Conservation (phyloP, 306 rosid species). For the Purshia tridentata region DNA sequence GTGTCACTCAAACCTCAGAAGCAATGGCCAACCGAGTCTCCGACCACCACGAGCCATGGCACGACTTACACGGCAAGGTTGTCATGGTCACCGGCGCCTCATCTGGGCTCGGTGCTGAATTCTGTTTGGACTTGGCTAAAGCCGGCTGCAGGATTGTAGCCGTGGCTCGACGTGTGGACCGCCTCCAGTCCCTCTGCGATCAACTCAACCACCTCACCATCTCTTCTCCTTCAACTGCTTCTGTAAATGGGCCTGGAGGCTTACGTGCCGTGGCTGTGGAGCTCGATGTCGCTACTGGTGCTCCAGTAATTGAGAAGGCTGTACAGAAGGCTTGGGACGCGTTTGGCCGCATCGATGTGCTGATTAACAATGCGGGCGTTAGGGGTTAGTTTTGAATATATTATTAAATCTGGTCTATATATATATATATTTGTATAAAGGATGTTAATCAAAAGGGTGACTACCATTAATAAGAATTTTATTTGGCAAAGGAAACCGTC, state of each 20-base stretch:
- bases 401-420: no score
- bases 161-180: slow-evolving; percentile 70
- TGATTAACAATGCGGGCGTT: slow-evolving; percentile 71
- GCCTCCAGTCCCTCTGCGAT: slow-evolving; percentile 55
- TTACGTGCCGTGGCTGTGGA: slow-evolving; percentile 55
- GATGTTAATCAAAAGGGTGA: no score
- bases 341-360: slow-evolving; percentile 66
- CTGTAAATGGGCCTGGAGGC: background rate
- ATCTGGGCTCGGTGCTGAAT: slow-evolving; percentile 68
- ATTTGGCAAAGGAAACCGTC: no score
- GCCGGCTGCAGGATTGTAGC: slow-evolving; percentile 64
- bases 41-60: no score
- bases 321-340: slow-evolving; percentile 73
- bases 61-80: no score
- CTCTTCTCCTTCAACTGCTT: background rate
- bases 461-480: no score
- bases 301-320: slow-evolving; percentile 36
- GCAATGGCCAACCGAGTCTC: no score
- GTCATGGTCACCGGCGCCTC: slow-evolving; percentile 89
- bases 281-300: slow-evolving; percentile 62
- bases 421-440: no score
- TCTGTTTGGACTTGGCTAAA: slow-evolving; percentile 64
- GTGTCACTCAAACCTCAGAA: no score
- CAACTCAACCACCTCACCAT: slow-evolving; percentile 36
- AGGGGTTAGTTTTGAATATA: slow-evolving; percentile 60